Base-by-base conservation (phyloP, 2,329 filamentous ascomycete genomes). In the Colletotrichum lupini region DNA sequence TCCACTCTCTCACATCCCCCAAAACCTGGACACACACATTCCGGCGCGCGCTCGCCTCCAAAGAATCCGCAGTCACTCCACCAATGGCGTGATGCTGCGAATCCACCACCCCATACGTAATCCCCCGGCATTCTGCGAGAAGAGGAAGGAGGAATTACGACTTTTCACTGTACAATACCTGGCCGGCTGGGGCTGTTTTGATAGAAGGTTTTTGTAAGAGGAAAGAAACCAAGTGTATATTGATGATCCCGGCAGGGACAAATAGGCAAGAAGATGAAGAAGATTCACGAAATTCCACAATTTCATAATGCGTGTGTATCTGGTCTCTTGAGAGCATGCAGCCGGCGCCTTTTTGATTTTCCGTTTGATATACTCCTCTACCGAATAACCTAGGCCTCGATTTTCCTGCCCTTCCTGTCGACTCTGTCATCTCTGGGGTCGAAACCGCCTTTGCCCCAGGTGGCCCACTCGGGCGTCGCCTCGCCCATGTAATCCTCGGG, bases 401-500 rank as follows among this genome's bases (percentile, higher is more conserved):
- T 89, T 76, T 90, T 90, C 78, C 92, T 91, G 2, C 95, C 95
- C 84, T 98, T 98, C 77, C 93, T 90, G 82, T 96, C 94, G 9
- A 98, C 95, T 75, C 96, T 89, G 81, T 93, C 90, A 83, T 98
- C 97, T 61, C 94, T 88, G 0, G 96, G 96, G 84, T 98, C 95
- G 81, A 98, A 98, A 0, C 96, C 97, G 2, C 96, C 96, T 76
- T 95, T 94, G 0, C 96, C 97, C 95, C 95, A 98, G 22, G 93
- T 91, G 11, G 96, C 96, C 97, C 96, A 98, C 80, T 98, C 95
- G 1, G 95, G 94, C 49, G 95, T 98, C 76, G 93, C 89, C 53
- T 87, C 88, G 4, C 92, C 94, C 87, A 97, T 94, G 83, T 98
- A 98, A 80, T 98, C 95, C 83, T 98, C 95, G 0, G 96, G 95